Percentiles rank a stretch among this genome's conserved stretches.
These are phyloP conservation scores for Pythium grandisporangium DNA, from an alignment of 352 stramenopile genomes.

Conservation along the genomic window DNA sequence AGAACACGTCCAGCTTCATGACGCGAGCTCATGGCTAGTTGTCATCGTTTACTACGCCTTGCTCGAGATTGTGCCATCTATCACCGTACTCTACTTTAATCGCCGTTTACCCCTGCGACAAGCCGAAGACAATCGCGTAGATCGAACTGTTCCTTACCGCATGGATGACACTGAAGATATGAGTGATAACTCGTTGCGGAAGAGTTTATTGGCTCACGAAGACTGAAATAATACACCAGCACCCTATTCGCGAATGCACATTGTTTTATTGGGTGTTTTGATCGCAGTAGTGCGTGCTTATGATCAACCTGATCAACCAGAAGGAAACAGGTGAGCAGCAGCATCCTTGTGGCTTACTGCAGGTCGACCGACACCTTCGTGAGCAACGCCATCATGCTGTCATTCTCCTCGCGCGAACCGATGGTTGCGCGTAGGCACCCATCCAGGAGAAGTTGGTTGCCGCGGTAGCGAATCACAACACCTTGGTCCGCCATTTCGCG, in stretches of 20 bases:
- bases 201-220: no score
- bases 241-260: no score
- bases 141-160: no score
- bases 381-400: conserved; percentile 87
- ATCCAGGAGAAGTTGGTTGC: conserved; percentile 93
- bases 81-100: conserved; percentile 82
- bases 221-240: no score
- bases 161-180: no score
- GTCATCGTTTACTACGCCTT: conserved; percentile 77
- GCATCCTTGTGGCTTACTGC: no score
- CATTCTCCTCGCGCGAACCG: conserved; percentile 90
- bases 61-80: conserved; percentile 66
- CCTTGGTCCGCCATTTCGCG: conserved; percentile 88
- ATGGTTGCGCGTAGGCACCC: conserved; percentile 95
- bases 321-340: no score
- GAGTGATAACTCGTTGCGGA: no score
- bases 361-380: conserved; percentile 47
- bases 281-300: no score
- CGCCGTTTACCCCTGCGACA: conserved; percentile 54
- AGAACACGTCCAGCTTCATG: conserved; percentile 63
- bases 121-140: no score
- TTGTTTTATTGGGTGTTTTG: no score
- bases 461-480: conserved; percentile 95
- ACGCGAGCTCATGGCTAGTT: conserved; percentile 68
- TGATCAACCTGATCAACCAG: no score